Base-by-base conservation (phyloP, 139 green algal genomes). In the Coelastrella sp. region DNA sequence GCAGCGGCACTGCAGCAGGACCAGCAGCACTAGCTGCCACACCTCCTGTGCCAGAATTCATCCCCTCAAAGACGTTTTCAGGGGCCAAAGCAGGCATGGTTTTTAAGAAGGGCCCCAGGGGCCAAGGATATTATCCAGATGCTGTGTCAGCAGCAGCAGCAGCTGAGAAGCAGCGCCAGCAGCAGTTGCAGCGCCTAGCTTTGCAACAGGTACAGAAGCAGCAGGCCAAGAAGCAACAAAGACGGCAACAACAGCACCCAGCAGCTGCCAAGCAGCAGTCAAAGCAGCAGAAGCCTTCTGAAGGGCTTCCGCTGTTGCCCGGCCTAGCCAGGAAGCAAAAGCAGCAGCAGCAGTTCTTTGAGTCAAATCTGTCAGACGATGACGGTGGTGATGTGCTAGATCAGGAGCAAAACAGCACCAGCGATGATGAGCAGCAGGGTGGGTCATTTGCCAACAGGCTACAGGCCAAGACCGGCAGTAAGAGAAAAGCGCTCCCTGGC, bases 101-200 rank as follows among this genome's bases (percentile, higher is more conserved):
- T 0, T 96, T 95, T 76, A 95, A 93, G 75, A 91, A 88, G 80
- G 93, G 94, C 0, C 9, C 60, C 0, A 66, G 84, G 87, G 94
- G 94, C 0, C n/a, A 95, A 12, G 94, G 94, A 0, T 96, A 95
- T 66, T 96, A 96, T 56, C 14, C 61, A 8, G 94, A 96, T 74
- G 59, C 49, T 60, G 66, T 60, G 22, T 60, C 85, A n/a, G 74
- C 49, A n/a, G 76, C 61, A n/a, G 76, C 61, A 58, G 25, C 9
- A 27, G 85, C 63, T 17, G 80, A 72, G 17, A 61, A 22, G 11
- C 88, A 87, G 79, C 56, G 65, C 58, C 19, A 66, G 17, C 65
- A 65, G 9, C 85, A 87, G 19, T n/a, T 66, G 11, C 6, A 61
- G 17, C 17, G 80, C 4, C 58, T 73, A 0, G 85, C 91, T 27